Conservation (phyloP, 73 alveolate species). For the Stentor roeselii region DNA sequence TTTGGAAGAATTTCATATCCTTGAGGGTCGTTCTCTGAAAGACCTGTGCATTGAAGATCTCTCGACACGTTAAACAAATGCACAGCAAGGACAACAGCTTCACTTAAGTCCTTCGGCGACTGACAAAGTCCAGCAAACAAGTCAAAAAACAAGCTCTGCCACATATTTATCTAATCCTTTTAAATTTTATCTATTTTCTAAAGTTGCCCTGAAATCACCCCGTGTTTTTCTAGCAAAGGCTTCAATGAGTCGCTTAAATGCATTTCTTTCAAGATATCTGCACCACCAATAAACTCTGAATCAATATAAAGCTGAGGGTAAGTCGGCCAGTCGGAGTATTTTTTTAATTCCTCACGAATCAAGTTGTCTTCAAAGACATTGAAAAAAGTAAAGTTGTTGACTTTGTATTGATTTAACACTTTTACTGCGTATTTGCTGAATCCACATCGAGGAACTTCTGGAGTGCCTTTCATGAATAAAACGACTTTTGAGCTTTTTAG, state of each 20-base stretch:
- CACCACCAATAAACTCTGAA: constrained; percentile 80
- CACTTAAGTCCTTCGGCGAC: background rate
- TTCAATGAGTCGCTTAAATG: constrained; percentile 56
- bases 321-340: constrained; percentile 86
- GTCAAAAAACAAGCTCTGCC: background rate
- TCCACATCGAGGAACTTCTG: constrained; percentile 81
- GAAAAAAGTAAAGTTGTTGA: constrained; percentile 34
- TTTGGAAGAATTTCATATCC: background rate
- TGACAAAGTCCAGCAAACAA: background rate
- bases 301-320: constrained; percentile 76
- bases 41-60: background rate
- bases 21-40: background rate
- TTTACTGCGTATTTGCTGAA: constrained; percentile 73
- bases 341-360: constrained; percentile 61
- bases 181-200: too few relatives aligned
- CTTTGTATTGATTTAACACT: constrained; percentile 25
- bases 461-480: constrained; percentile 85
- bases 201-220: background rate
- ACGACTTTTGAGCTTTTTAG: constrained; percentile 58
- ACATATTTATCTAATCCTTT: too few relatives aligned
- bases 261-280: constrained; percentile 77
- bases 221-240: constrained; percentile 41
- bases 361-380: constrained; percentile 51
- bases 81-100: background rate
- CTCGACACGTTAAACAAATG: background rate